Base-by-base conservation (phyloP, 2,329 filamentous ascomycete species). In the Drechslera avenae region DNA sequence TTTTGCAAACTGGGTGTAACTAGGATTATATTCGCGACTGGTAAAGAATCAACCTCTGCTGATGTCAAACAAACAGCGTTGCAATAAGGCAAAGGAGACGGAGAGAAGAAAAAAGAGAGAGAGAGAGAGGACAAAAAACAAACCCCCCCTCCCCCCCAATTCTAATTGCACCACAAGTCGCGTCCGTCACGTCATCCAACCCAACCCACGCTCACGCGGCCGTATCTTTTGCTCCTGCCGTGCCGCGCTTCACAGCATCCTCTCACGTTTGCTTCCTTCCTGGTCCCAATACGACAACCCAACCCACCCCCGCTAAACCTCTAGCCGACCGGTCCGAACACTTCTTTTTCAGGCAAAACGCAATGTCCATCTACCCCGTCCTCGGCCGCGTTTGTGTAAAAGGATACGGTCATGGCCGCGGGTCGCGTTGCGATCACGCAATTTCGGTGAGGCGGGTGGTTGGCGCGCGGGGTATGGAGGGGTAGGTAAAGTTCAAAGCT, bases 151-250 rank as follows among this genome's bases (percentile, higher is more conserved):
- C n/a, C n/a, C n/a, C n/a, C n/a, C 13, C 30, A 46, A 18, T 9
- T 6, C 19, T 13, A 49, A 18, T 33, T 31, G 33, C 28, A 19
- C 36, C 16, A 23, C 33, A 26, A 16, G 30, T 46, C 41, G 41
- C 35, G 21, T 39, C 35, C n/a, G 42, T 51, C 48, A 51, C 36
- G 48, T 46, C 48, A 51, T 51, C 19, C 30, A 8, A 19, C 26
- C 21, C 26, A 28, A 12, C 42, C 48, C 31, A 31, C 35, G 35
- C 42, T 45, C 23, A 34, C 23, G 42, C 37, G 17, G 16, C 12
- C 7, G 40, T 28, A 13, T 8, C 31, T 9, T 28, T 28, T 28
- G 26, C 26, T 28, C 26, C 10, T 35, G 32, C 31, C 16, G 19
- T 13, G 26, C 6, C 19, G 21, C 40, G 9, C n/a, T 43, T 12